A percentile compares a stretch with the other conserved stretches of the same genome.
These are phyloP conservation scores for Eimeria mitis DNA, from an alignment of 169 alveolate genomes.

Conservation along the genomic window DNA sequence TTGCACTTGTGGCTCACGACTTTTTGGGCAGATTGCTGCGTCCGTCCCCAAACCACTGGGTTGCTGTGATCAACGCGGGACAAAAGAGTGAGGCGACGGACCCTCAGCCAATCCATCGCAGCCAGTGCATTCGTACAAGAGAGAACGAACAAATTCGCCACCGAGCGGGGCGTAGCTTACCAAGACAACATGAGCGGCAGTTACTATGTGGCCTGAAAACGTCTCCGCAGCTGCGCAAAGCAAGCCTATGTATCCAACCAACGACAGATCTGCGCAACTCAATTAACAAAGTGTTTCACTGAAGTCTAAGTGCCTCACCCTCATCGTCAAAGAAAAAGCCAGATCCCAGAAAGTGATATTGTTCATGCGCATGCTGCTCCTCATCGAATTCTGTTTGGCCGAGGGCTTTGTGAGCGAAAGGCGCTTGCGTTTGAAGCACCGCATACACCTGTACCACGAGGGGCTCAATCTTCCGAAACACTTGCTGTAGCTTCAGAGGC, in stretches of 20 bases:
- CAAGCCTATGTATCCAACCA: not conserved
- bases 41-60: not conserved
- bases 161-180: slow-evolving; percentile 30
- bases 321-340: slow-evolving; percentile 43
- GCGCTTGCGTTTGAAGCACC: not conserved
- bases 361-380: slow-evolving; percentile 3
- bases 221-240: not conserved
- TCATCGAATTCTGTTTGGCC: not conserved
- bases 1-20: not conserved
- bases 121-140: not conserved
- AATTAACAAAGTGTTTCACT: too few species aligned
- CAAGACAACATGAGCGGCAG: slow-evolving; percentile 56
- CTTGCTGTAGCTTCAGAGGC: slow-evolving; percentile 3
- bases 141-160: not conserved
- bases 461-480: slow-evolving; percentile 16
- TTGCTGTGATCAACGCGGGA: not conserved
- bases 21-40: not conserved
- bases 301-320: slow-evolving; percentile 12
- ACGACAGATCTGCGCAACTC: not conserved
- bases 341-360: slow-evolving; percentile 23
- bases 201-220: slow-evolving; percentile 40
- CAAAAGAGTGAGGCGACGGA: not conserved
- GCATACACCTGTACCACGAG: slow-evolving; percentile 46
- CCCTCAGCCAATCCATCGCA: not conserved
- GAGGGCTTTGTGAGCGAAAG: not conserved